These are phyloP conservation scores for Elongisporangium undulatum DNA, from an alignment of 352 stramenopile genomes.

Conservation along the genomic window DNA sequence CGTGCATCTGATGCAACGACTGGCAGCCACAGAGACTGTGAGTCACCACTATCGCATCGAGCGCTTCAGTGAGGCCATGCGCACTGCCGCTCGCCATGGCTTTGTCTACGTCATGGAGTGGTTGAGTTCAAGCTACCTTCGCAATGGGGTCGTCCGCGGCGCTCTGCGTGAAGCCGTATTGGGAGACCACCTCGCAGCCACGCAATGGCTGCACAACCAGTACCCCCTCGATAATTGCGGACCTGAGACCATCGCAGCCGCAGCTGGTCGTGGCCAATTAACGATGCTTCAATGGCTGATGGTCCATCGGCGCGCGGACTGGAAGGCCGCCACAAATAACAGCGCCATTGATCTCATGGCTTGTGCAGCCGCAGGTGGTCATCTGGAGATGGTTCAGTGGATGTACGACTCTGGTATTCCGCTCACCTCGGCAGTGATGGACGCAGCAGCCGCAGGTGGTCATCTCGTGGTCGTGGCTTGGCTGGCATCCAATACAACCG, in stretches of 20 bases:
- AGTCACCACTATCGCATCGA: background rate
- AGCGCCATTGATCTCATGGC: background rate
- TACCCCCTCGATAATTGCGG: background rate
- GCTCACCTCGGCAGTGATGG: background rate
- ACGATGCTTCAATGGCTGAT: background rate
- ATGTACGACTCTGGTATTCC: background rate
- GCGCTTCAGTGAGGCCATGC: background rate
- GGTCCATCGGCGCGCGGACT: background rate
- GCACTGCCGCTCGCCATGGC: background rate
- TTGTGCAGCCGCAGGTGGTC: constrained; percentile 18
- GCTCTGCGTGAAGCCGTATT: background rate
- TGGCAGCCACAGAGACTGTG: background rate
- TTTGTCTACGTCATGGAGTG: background rate
- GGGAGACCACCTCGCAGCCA: background rate
- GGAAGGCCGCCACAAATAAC: background rate
- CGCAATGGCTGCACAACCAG: background rate
- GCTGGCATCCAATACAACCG: constrained; percentile 6
- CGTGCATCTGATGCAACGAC: constrained; percentile 9
- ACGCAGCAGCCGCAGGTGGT: constrained; percentile 1
- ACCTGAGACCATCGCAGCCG: background rate
- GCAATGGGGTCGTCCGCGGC: background rate
- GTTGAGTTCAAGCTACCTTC: background rate
- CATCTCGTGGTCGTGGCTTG: constrained; percentile 16
- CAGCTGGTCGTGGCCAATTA: background rate
- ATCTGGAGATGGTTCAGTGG: constrained; percentile 24